Conservation (phyloP, 768 basidiomycete genomes). For the Leucocoprinus sp. region DNA sequence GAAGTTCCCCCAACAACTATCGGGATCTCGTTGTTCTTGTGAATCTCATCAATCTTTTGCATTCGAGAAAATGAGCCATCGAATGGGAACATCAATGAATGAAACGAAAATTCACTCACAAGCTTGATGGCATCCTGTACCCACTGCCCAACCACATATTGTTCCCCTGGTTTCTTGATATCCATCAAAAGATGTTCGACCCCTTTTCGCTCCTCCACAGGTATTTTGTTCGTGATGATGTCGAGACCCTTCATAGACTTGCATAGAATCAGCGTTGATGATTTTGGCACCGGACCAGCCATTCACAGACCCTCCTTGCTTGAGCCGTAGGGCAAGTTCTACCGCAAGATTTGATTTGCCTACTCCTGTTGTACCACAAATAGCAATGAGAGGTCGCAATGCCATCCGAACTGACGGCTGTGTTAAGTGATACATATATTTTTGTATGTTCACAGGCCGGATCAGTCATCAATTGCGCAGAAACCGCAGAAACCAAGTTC, state of each 20-base stretch:
- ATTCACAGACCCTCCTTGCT: constrained; percentile 24
- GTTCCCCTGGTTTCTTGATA: constrained; percentile 79
- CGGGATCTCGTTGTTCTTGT: constrained; percentile 56
- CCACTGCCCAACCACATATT: constrained; percentile 85
- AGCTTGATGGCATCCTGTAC: constrained; percentile 68
- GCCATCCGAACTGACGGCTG: constrained; percentile 28
- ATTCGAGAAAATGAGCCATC: background rate
- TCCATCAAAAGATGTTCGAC: constrained; percentile 87
- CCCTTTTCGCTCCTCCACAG: constrained; percentile 64
- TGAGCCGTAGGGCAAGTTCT: constrained; percentile 65
- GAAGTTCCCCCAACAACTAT: constrained; percentile 94
- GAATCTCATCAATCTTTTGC: constrained; percentile 66
- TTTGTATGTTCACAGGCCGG: no score
- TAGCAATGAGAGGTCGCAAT: constrained; percentile 62
- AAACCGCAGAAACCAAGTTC: no score
- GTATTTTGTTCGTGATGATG: constrained; percentile 90
- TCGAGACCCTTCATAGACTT: constrained; percentile 89
- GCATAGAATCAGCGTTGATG: constrained; percentile 98
- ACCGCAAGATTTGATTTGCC: constrained; percentile 93
- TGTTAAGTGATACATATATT: no score
- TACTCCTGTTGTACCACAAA: constrained; percentile 92
- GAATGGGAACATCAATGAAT: background rate
- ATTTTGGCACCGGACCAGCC: constrained; percentile 61
- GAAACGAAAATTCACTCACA: constrained; percentile 40
- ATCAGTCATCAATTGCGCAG: no score